phyloP scores from a whole-genome alignment of 768 basidiomycete genomes.

The Flagelloscypha sp. region DNA sequence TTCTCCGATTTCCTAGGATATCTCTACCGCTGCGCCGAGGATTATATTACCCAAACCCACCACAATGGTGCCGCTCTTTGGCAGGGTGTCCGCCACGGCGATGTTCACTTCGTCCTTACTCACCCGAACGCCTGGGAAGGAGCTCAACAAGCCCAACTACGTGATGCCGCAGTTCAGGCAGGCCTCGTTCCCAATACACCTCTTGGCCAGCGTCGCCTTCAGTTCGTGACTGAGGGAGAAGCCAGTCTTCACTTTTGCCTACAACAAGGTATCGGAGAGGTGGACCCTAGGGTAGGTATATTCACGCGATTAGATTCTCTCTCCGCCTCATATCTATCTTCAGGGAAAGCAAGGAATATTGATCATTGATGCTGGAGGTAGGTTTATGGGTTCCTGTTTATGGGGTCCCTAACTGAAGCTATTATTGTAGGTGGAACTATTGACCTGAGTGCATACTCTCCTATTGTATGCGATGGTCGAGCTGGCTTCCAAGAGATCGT shows the following conservation, averaged over 20 bases:
- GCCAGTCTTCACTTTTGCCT: conserved; percentile 54
- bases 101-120: conserved; percentile 43
- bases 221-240: conserved; percentile 58
- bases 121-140: conserved; percentile 67
- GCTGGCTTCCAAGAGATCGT: conserved; percentile 40
- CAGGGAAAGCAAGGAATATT: conserved; percentile 27
- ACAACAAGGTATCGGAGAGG: conserved; percentile 33
- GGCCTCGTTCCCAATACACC: conserved; percentile 37
- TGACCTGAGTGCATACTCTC: conserved; percentile 49
- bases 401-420: conserved; percentile 37
- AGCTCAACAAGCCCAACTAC: conserved; percentile 47
- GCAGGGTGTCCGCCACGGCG: conserved; percentile 31
- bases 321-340: not conserved
- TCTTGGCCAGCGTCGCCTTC: conserved; percentile 33
- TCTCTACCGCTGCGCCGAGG: conserved; percentile 32
- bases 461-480: conserved; percentile 18
- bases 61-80: conserved; percentile 36
- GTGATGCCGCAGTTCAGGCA: conserved; percentile 42
- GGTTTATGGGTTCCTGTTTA: conserved; percentile 8
- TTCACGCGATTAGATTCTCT: conserved; percentile 3
- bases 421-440: conserved; percentile 54
- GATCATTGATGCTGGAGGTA: conserved; percentile 44
- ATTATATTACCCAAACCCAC: conserved; percentile 41
- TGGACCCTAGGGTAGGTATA: conserved; percentile 21
- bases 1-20: conserved; percentile 42